Evolutionary conservation across 352 stramenopile species (phyloP), one percentile per base, ranked within the genome.

Genomic region (Stramenopiles sp.): DNA sequence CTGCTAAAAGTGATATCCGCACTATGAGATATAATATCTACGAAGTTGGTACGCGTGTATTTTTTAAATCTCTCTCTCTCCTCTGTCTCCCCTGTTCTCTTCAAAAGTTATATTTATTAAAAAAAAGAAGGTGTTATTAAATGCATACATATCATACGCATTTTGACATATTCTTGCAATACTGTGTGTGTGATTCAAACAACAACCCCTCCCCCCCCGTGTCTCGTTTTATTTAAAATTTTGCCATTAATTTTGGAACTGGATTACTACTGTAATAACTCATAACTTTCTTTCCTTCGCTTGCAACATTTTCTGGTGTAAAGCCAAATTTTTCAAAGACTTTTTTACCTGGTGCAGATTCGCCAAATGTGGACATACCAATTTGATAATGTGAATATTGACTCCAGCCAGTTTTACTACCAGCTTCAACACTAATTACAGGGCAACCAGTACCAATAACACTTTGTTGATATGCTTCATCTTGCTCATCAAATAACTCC

Each of bases 401-500:
- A 84, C 90, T 86, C 95, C 95, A 98, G 83, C 95, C 95, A 82
- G 96, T 90, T 30, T 90, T 92, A 30, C 89, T 83, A 13, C 90
- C 90, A 53, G 96, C 96, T 84, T 99, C 96, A 23, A 99, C 92
- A 80, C 90, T 94, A 80, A 99, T 85, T 0, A 23, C 95, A 88
- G 1, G 95, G 79, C 97, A 88, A 83, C 93, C 89, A 82, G 96
- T 93, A 29, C 91, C 90, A 1, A 99, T 86, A n/a, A 99, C 86
- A 74, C 86, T 83, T 80, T 91, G 90, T 89, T 98, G 96, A 87
- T 99, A 99, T 80, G 93, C 89, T 77, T 91, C 82, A 63, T 88
- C 86, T 88, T 98, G 94, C 83, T 96, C 83, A 80, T 98, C 93
- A 84, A 99, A 99, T 30, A 98, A 78, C 85, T 98, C 94, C 83